Base-by-base conservation (phyloP, 805 yeast species). In the Aciculoconidium aculeatum region DNA sequence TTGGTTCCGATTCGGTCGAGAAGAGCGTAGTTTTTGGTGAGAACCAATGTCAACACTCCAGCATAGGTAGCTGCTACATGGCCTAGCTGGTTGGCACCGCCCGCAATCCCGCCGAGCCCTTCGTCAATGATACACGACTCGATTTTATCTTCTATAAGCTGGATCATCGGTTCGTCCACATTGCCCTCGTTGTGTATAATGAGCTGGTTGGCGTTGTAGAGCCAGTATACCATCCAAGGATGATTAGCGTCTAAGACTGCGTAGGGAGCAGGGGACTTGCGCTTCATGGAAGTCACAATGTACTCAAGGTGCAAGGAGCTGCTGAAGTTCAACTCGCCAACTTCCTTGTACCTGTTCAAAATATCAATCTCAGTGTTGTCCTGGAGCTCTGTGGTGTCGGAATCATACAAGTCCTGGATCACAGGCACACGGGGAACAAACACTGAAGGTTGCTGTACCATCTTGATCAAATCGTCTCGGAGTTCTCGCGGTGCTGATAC, bases 211-310 rank as follows among this genome's bases (percentile, higher is more conserved):
- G 58, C 65, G 48, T 85, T 86, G 25, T 72, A 49, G 5, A 80
- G 56, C 98, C 98, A 92, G 50, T 82, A 90, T 1, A 83, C 35
- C 46, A 90, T 58, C 97, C 97, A 92, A 0, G 95, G 77, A 36
- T 80, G 87, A n/a, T 92, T 82, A 0, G 96, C 92, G 53, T 90
- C 96, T 26, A 85, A 61, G 0, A 69, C 68, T 3, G 53, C 48
- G 50, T 70, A 80, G 6, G 52, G 58, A 2, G 56, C 39, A 0
- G 87, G 82, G 15, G 82, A 61, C 11, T 67, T 58, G 7, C 54
- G 47, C 7, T 49, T 41, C 14, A 75, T 54, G 11, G 61, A 58
- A n/a, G 47, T 34, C 12, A 58, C 51, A 9, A 74, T 51, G 44
- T 65, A 81, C 28, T 39, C 36, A 7, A 49, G 31, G 45, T 80